Percentiles rank a stretch among this genome's conserved stretches.
Conservation (phyloP, 176 grass and related monocot genomes). For the Tillandsia leiboldiana region DNA sequence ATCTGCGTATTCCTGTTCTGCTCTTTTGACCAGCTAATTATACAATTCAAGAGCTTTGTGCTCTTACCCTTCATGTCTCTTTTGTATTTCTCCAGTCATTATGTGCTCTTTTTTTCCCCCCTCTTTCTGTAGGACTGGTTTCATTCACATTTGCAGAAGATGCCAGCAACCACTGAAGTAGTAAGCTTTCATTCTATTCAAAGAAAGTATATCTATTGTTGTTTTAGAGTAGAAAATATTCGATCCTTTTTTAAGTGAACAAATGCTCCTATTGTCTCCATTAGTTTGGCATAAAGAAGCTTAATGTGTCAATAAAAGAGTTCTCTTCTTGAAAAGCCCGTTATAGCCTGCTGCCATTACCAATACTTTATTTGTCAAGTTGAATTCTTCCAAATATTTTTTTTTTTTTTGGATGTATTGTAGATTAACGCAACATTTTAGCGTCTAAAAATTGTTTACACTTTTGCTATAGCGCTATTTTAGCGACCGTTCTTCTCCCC, state of each 20-base stretch:
- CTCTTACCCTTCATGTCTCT: constrained; percentile 7
- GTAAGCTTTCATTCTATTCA: constrained; percentile 31
- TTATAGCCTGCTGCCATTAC: no score
- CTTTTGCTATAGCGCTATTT: neutral
- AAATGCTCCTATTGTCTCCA: no score
- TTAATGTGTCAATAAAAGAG: neutral
- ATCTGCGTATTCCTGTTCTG: constrained; percentile 20
- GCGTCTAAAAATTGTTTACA: neutral
- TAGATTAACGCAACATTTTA: neutral
- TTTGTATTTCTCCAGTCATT: constrained; percentile 1
- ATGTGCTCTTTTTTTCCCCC: neutral
- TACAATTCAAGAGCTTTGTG: neutral
- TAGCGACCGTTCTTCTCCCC: neutral
- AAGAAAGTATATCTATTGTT: neutral
- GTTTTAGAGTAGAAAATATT: neutral
- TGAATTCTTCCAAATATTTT: no score
- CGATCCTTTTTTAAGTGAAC: no score
- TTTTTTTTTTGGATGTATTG: no score
- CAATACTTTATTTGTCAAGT: no score
- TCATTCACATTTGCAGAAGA: constrained; percentile 23
- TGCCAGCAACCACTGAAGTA: constrained; percentile 9
- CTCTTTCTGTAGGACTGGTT: constrained; percentile 40
- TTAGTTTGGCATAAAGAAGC: neutral
- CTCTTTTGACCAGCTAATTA: neutral
- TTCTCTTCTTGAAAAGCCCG: no score